Conservation (phyloP, 345 rosid species). For the Alliaria petiolata region DNA sequence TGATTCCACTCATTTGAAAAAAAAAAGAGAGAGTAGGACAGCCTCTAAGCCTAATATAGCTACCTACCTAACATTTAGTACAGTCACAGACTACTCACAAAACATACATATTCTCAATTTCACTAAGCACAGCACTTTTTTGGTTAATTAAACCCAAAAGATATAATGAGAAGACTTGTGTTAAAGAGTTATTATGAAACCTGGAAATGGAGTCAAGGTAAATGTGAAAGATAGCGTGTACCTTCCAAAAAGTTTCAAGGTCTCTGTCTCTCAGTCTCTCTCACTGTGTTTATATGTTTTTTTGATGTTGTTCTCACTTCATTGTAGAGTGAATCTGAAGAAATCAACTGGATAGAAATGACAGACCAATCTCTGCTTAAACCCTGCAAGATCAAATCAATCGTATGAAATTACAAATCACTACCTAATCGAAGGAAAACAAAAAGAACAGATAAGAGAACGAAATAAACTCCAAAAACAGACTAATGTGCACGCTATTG, state of each 20-base stretch:
- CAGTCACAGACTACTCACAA: conserved; percentile 13
- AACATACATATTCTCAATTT: background rate
- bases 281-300: background rate
- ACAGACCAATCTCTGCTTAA: conserved; percentile 15
- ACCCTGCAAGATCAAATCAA: conserved; percentile 16
- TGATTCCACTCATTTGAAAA: conserved; percentile 5
- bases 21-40: background rate
- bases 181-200: background rate
- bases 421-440: background rate
- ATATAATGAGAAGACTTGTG: background rate
- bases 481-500: background rate
- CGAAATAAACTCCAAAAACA: background rate
- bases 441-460: background rate
- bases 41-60: conserved; percentile 13
- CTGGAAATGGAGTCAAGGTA: background rate
- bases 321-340: conserved; percentile 30
- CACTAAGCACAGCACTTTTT: background rate
- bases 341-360: conserved; percentile 3
- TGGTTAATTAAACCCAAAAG: background rate
- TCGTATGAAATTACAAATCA: conserved; percentile 7
- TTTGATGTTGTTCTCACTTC: conserved; percentile 9
- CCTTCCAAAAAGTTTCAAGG: background rate
- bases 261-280: background rate
- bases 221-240: background rate
- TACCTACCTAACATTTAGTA: conserved; percentile 27